A percentile compares a stretch with the other conserved stretches of the same genome.
Conservation (phyloP, 169 alveolate genomes). For the Plasmodium gonderi region DNA sequence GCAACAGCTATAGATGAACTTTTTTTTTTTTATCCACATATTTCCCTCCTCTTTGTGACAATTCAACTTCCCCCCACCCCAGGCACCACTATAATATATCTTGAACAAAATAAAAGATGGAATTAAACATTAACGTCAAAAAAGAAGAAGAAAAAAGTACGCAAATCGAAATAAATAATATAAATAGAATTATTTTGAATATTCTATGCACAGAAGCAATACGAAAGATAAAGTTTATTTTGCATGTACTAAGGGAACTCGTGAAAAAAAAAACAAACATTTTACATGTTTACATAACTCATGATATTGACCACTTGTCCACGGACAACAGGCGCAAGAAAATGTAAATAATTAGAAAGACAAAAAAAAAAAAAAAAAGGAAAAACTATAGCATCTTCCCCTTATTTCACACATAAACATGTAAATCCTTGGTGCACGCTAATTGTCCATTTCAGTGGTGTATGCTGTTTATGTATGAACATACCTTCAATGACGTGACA, state of each 20-base stretch:
- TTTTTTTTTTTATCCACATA: too few relatives aligned
- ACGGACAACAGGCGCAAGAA: conserved; percentile 30
- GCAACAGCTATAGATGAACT: too few relatives aligned
- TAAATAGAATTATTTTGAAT: conserved; percentile 53
- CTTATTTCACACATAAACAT: too few relatives aligned
- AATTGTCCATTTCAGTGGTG: too few relatives aligned
- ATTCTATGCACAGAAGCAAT: conserved; percentile 48
- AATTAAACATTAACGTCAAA: background rate
- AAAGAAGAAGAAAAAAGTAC: conserved; percentile 8
- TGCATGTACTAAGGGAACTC: conserved; percentile 37
- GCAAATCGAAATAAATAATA: conserved; percentile 32
- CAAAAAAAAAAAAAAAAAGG: background rate
- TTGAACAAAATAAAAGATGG: background rate
- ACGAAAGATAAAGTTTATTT: conserved; percentile 53
- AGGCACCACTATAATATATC: too few relatives aligned
- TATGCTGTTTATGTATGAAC: too few relatives aligned
- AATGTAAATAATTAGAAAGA: background rate
- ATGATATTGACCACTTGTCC: conserved; percentile 47
- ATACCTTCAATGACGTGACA: too few relatives aligned
- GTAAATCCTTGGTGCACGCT: too few relatives aligned
- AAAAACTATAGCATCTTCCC: too few relatives aligned
- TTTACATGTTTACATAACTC: conserved; percentile 54
- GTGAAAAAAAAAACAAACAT: conserved; percentile 45
- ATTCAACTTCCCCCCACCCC: too few relatives aligned
- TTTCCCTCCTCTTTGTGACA: too few relatives aligned